Percentiles rank a stretch among this genome's conserved stretches.
Conservation (phyloP, 179 eudicot species). For the Carnegiea gigantea region DNA sequence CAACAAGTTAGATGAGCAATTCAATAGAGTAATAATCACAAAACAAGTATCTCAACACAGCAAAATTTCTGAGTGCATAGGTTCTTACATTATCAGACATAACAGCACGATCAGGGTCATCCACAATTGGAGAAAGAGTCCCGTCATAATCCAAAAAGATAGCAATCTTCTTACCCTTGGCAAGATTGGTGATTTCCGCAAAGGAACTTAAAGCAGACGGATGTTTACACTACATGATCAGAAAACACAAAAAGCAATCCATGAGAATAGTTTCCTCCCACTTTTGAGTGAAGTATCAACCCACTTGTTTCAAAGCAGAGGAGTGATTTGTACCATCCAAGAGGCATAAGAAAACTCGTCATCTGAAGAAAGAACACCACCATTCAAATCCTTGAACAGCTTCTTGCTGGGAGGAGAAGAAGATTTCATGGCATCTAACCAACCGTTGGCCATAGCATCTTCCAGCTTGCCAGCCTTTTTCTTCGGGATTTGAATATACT, state of each 20-base stretch:
- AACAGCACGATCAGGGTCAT: constrained; percentile 46
- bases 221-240: constrained; percentile 30
- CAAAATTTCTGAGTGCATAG: neutral
- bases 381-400: constrained; percentile 29
- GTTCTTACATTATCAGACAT: constrained; percentile 41
- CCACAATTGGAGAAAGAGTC: constrained; percentile 44
- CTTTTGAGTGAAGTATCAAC: neutral
- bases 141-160: constrained; percentile 46
- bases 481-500: constrained; percentile 31
- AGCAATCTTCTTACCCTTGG: constrained; percentile 38
- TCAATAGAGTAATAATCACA: neutral
- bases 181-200: constrained; percentile 23
- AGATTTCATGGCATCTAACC: constrained; percentile 49
- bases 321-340: constrained; percentile 36
- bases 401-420: constrained; percentile 46
- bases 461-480: constrained; percentile 33
- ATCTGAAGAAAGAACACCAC: constrained; percentile 27
- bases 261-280: neutral
- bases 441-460: constrained; percentile 39
- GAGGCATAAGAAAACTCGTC: constrained; percentile 37
- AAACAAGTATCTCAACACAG: neutral
- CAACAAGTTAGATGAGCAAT: neutral
- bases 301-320: neutral
- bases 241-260: neutral
- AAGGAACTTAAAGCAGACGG: constrained; percentile 39